Base-by-base conservation (phyloP, 805 yeast genomes). In the Saccharomycopsis guyanensis region DNA sequence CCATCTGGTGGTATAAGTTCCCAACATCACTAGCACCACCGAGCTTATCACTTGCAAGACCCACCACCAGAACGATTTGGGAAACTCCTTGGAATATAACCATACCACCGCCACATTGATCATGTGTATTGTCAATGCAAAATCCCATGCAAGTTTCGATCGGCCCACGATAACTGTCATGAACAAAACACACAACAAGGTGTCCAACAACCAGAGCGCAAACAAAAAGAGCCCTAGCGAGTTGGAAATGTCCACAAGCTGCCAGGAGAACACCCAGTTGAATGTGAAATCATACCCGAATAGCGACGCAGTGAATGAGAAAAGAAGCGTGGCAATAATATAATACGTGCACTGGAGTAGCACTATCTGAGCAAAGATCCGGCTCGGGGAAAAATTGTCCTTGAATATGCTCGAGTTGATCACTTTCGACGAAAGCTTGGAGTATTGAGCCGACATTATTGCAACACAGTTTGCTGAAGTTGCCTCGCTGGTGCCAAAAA, bases 121-220 rank as follows among this genome's bases (percentile, higher is more conserved):
- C 19, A 83, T 77, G 62, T 93, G 96, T 13, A 91, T 77, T 0
- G 98, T 93, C n/a, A 91, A 59, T 8, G 96, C 96, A 66, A 93
- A 91, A 64, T 91, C 98, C 84, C 96, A 84, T 0, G 97, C 97
- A 42, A 91, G 67, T 61, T 91, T 93, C 36, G 95, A 84, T 47
- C 97, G 70, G 0, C 97, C 96, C 10, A 91, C 96, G 23, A 91
- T 79, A 1, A 89, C 64, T 1, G 95, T 86, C 58, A 91, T 79
- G 59, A 86, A 87, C 8, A 86, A 62, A 1, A 88, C 96, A 55
- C 95, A 82, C 35, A 93, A 67, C 38, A 93, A 70, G 0, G 96
- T 72, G 60, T 85, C 95, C 42, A 87, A 62, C 13, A 91, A 66
- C 97, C 97, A 91, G 47, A 89, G 62, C 5, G 76, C 61, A 31